Conservation (phyloP, 2,329 filamentous ascomycete species). For the Aspergillus fijiensis region DNA sequence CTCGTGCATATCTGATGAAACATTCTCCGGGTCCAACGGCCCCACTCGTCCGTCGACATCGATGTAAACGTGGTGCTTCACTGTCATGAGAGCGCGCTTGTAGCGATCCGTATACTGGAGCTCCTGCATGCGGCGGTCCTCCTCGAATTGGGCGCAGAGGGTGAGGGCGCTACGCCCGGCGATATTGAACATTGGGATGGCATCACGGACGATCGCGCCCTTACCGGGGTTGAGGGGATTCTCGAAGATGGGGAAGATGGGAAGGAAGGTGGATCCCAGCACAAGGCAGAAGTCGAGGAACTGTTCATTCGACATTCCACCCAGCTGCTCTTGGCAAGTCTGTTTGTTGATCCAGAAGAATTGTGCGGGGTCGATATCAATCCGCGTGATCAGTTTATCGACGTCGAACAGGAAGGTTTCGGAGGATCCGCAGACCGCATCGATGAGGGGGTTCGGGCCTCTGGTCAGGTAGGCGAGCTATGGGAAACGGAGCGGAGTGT, state of each 20-base stretch:
- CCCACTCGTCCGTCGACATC: conserved; percentile 73
- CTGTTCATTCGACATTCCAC: conserved; percentile 63
- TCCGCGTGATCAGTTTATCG: conserved; percentile 66
- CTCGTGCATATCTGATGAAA: conserved; percentile 81
- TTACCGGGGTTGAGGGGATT: conserved; percentile 58
- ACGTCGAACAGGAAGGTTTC: conserved; percentile 85
- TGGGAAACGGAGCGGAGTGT: conserved; percentile 8
- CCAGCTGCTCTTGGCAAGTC: conserved; percentile 68
- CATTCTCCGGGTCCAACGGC: conserved; percentile 69
- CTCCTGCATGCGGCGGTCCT: conserved; percentile 70
- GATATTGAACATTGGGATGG: conserved; percentile 71
- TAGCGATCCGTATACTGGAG: conserved; percentile 82
- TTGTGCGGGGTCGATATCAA: conserved; percentile 57
- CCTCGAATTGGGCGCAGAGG: conserved; percentile 75
- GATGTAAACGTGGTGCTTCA: conserved; percentile 85
- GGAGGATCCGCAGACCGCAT: conserved; percentile 78
- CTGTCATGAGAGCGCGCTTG: conserved; percentile 77
- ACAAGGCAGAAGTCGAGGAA: conserved; percentile 84
- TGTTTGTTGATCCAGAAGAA: conserved; percentile 67
- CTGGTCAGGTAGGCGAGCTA: conserved; percentile 73
- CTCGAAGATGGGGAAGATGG: conserved; percentile 74
- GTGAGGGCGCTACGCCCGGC: conserved; percentile 67
- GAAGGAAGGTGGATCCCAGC: conserved; percentile 76
- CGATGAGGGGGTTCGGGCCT: conserved; percentile 65
- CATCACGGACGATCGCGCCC: conserved; percentile 66